These are phyloP conservation scores for Thelonectria olida DNA, from an alignment of 2,329 filamentous ascomycete genomes.

Conservation along the genomic window DNA sequence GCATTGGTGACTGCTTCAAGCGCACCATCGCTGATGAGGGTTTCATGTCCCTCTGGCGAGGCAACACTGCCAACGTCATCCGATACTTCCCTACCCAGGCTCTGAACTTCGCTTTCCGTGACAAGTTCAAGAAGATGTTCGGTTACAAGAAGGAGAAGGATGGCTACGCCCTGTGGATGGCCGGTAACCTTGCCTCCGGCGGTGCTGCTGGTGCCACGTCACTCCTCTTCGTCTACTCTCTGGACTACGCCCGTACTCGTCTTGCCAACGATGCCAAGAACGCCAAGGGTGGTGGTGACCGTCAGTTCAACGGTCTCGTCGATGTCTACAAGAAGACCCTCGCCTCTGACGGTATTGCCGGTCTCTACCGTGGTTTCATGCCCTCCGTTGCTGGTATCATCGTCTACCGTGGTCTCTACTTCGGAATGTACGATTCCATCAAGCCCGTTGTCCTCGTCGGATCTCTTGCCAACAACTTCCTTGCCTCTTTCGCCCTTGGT, in stretches of 20 bases:
- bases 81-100: slow-evolving; percentile 99
- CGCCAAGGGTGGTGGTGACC: slow-evolving; percentile 94
- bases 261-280: slow-evolving; percentile 99
- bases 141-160: slow-evolving; percentile 99
- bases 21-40: slow-evolving; percentile 92
- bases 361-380: slow-evolving; percentile 99
- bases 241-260: slow-evolving; percentile 99
- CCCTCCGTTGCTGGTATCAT: slow-evolving; percentile 99
- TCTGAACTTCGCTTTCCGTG: slow-evolving; percentile 99
- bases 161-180: slow-evolving; percentile 99
- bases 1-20: slow-evolving; percentile 94
- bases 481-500: slow-evolving; percentile 98
- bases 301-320: slow-evolving; percentile 99
- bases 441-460: slow-evolving; percentile 98
- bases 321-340: slow-evolving; percentile 99
- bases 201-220: slow-evolving; percentile 99
- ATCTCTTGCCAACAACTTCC: slow-evolving; percentile 95
- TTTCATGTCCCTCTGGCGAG: slow-evolving; percentile 96
- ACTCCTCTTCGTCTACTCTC: slow-evolving; percentile 99
- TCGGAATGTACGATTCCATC: slow-evolving; percentile 99
- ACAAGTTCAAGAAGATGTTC: slow-evolving; percentile 99
- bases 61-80: slow-evolving; percentile 99
- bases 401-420: slow-evolving; percentile 99
- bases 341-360: slow-evolving; percentile 96
- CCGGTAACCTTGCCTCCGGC: slow-evolving; percentile 99